Evolutionary conservation across 768 basidiomycete species (phyloP), one percentile per base, ranked within the genome.

Genomic region (Boletellus emodensis): DNA sequence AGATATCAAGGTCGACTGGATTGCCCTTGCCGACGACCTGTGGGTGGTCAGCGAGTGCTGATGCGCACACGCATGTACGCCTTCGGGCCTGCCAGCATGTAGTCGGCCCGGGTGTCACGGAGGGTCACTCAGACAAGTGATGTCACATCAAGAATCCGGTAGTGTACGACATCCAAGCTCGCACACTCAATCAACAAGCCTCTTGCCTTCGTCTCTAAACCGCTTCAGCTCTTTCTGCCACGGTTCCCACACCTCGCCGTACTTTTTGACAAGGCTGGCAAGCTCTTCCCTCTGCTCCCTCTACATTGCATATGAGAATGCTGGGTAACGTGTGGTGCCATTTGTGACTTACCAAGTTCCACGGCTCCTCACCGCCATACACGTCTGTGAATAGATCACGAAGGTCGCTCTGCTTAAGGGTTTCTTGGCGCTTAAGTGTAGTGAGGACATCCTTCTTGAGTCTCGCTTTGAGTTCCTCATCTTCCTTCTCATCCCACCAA

Each of bases 211-310:
- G 54, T 85, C 82, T 68, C 77, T 84, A 64, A 89, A 90, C 68
- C 82, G 88, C 51, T 76, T 77, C 44, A 92, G 71, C 67, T 94
- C 93, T 32, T 75, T 78, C 64, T 73, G 76, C 91, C 92, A 97
- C 9, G 90, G 91, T 59, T 87, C 87, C 87, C 86, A 94, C 2
- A 73, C 76, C n/a, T 81, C 62, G 1, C 93, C 91, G 56, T 95
- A 97, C 67, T 96, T 96, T 68, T 74, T 81, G 53, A 96, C 60
- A 20, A 97, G 72, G 32, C 75, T 58, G 17, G 75, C 72, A 26
- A 97, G 75, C 60, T 96, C 94, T 49, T 82, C 81, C 46, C 87
- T 74, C 66, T 97, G 93, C 66, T 94, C 92, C 59, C 67, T 81
- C 93, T 94, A 59, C 14, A 11, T 44, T 13, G 14, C 0, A 26